These are phyloP conservation scores for Fusarium aywerte DNA, from an alignment of 2,329 filamentous ascomycete genomes.

Conservation along the genomic window DNA sequence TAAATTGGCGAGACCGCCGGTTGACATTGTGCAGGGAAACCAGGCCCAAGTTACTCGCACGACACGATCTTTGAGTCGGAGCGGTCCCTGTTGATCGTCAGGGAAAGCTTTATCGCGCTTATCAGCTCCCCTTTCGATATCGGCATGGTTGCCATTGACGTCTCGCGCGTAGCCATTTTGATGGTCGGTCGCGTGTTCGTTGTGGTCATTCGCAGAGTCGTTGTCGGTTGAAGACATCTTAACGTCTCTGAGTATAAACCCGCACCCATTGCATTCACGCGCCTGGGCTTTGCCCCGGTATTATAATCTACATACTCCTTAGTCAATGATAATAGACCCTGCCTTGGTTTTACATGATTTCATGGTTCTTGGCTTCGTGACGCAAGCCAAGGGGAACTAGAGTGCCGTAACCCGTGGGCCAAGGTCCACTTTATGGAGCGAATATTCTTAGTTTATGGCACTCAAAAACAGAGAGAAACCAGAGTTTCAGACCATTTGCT, in stretches of 20 bases:
- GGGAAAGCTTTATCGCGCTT: background rate
- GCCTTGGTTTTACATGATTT: background rate
- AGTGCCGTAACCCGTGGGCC: conserved; percentile 3
- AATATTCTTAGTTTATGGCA: background rate
- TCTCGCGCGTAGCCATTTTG: background rate
- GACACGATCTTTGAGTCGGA: conserved; percentile 16
- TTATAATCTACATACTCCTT: background rate
- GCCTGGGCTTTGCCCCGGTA: background rate
- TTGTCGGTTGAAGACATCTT: background rate
- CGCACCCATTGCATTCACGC: background rate
- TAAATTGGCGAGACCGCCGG: conserved; percentile 21
- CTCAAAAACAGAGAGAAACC: background rate
- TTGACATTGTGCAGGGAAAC: conserved; percentile 28
- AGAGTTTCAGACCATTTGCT: conserved; percentile 1
- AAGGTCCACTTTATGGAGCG: conserved; percentile 1
- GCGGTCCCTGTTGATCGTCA: background rate
- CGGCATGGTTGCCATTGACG: background rate
- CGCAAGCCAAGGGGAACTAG: conserved; percentile 9
- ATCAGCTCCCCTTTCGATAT: background rate
- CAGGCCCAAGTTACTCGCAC: conserved; percentile 16
- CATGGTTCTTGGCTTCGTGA: conserved; percentile 1
- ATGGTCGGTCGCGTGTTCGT: background rate
- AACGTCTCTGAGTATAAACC: background rate
- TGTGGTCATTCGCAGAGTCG: background rate
- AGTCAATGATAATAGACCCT: background rate